Percentiles rank a stretch among this genome's conserved stretches.
Conservation (phyloP, 352 stramenopile species). For the Phytophthora vignae region DNA sequence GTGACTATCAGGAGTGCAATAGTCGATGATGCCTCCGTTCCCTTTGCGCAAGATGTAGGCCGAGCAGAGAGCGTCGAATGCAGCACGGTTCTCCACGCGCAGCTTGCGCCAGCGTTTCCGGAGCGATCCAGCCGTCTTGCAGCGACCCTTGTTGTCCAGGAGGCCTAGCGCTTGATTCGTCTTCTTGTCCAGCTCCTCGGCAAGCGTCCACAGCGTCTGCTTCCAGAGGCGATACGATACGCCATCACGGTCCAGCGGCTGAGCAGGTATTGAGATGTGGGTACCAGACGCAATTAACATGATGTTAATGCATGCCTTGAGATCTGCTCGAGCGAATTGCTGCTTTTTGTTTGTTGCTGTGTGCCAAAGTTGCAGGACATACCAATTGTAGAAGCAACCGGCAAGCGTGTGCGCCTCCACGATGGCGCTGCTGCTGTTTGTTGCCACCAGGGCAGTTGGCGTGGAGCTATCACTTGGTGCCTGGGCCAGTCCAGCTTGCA, state of each 20-base stretch:
- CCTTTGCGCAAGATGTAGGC: neutral
- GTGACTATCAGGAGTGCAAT: too few relatives aligned
- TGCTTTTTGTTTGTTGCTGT: conserved; percentile 1
- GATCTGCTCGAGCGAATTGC: neutral
- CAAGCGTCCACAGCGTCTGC: neutral
- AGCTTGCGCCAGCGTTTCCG: neutral
- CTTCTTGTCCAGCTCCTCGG: neutral
- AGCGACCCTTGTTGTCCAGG: neutral
- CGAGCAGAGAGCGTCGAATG: neutral
- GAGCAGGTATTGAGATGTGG: neutral
- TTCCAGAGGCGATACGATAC: neutral
- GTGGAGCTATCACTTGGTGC: neutral
- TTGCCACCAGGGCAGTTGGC: neutral
- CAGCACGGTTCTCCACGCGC: neutral
- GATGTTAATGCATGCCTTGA: neutral
- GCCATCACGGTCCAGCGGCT: neutral
- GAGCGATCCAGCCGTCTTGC: neutral
- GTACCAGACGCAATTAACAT: neutral
- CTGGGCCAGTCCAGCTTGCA: neutral
- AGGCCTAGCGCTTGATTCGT: neutral
- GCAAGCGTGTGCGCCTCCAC: neutral
- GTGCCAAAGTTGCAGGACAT: neutral
- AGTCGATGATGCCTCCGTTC: neutral
- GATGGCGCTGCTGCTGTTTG: neutral
- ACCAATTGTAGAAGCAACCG: neutral